A percentile compares a stretch with the other conserved stretches of the same genome.
phyloP scores from a whole-genome alignment of 2,329 filamentous ascomycete species.

The Xylaria sp. region DNA sequence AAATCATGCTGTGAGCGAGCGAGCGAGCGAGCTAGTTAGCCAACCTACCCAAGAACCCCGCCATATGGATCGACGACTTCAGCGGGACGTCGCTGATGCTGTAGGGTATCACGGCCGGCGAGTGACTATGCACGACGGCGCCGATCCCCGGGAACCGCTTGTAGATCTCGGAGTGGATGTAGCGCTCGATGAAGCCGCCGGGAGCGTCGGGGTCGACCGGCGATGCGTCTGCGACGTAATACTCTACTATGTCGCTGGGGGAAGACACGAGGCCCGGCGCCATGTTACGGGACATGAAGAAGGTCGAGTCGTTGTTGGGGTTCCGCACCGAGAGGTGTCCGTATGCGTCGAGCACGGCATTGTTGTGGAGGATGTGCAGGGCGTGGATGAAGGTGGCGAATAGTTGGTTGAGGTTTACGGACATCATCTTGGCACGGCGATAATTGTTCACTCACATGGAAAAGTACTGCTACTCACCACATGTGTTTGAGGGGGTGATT shows the following conservation, averaged over 20 bases:
- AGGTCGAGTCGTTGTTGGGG: conserved; percentile 56
- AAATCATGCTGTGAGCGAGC: neutral
- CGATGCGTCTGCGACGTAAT: conserved; percentile 54
- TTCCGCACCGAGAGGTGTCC: conserved; percentile 65
- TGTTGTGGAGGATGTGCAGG: conserved; percentile 61
- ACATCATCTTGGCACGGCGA: neutral
- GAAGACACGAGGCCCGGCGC: conserved; percentile 60
- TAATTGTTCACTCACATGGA: neutral
- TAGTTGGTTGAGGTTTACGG: conserved; percentile 5
- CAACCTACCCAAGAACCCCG: conserved; percentile 35
- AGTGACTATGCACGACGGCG: conserved; percentile 37
- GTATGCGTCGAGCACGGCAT: conserved; percentile 63
- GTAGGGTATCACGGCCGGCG: conserved; percentile 33
- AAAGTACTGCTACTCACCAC: neutral
- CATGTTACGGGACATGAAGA: conserved; percentile 59
- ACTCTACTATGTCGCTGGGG: conserved; percentile 57
- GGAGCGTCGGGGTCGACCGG: conserved; percentile 53
- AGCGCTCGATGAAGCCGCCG: conserved; percentile 49
- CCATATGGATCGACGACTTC: conserved; percentile 32
- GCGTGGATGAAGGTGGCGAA: conserved; percentile 33
- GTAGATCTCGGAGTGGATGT: conserved; percentile 39
- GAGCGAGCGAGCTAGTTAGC: neutral
- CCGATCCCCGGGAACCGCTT: conserved; percentile 31
- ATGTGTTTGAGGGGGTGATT: neutral
- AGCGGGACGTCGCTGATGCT: conserved; percentile 30